Conservation (phyloP, 2,329 filamentous ascomycete genomes). For the Colletotrichum chlorophyti region DNA sequence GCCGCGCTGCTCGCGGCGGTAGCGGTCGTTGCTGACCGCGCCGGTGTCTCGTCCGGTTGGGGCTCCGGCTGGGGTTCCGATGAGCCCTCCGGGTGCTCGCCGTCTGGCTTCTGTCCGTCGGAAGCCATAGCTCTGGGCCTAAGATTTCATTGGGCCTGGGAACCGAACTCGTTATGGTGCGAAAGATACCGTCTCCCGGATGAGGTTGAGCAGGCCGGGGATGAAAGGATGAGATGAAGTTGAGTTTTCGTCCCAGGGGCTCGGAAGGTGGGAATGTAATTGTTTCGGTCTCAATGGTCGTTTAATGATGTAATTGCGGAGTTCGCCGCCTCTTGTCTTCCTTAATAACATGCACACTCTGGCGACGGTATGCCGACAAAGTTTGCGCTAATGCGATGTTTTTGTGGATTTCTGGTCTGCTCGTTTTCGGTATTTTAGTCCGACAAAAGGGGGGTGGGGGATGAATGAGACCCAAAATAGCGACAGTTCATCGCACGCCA, state of each 20-base stretch:
- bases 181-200: not conserved
- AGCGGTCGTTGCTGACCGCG: conserved; percentile 9
- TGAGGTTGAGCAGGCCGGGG: no score
- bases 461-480: not conserved
- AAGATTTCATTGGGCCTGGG: not conserved
- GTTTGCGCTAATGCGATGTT: conserved; percentile 11
- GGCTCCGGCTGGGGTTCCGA: not conserved
- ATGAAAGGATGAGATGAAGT: conserved; percentile 15
- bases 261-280: not conserved
- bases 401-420: not conserved
- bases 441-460: not conserved
- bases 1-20: conserved; percentile 1
- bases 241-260: conserved; percentile 13
- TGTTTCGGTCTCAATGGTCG: not conserved
- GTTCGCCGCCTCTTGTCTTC: not conserved
- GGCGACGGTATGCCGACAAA: not conserved
- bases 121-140: conserved; percentile 1
- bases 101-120: conserved; percentile 13
- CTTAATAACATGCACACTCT: not conserved
- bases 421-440: conserved; percentile 1
- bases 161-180: not conserved
- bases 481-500: not conserved
- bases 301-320: conserved; percentile 27
- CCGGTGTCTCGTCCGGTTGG: not conserved
- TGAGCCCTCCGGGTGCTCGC: not conserved